Evolutionary conservation across 1,139 yeast genomes (phyloP), one percentile per base, ranked within the genome.

Genomic region (Kodamaea fungicola): DNA sequence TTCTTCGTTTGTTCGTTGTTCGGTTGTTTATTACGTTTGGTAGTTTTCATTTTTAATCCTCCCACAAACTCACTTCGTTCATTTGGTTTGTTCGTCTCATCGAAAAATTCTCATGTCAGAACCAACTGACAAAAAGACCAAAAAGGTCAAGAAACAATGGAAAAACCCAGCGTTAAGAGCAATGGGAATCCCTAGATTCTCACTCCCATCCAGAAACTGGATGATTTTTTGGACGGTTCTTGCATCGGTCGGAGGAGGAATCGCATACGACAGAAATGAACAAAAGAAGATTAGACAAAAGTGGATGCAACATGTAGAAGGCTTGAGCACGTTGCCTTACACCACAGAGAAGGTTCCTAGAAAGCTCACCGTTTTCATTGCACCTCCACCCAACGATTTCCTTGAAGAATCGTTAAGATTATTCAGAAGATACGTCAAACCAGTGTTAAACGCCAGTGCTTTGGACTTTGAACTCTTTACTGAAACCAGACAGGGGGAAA

Each of bases 321-420:
- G 62, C 7, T 56, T 74, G 36, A 74, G 89, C 7, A 42, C 59
- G 38, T 62, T 57, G 32, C 35, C 47, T 0, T 71, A 68, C 42
- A 46, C 52, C 3, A 59, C 71, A 3, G 62, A 71, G 38, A 58
- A 68, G 41, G 54, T 76, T 25, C 90, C 96, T 2, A 72, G 98
- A 37, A 86, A 82, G 50, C 67, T 94, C 38, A 80, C 88, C 1
- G 80, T 94, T 1, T 90, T 82, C 54, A 75, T 90, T 42, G 95
- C 96, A 0, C 98, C 98, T 10, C 97, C 97, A 9, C 98, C 99
- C 10, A 86, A 88, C 50, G 97, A 92, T 57, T 88, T 80, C 52
- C 64, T 94, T 35, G 95, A 84, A 33, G 82, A 80, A 43, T 80
- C 95, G 12, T 58, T 85, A 61, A 74, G 74, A 42, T 75, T 84